Conservation (phyloP, 176 grass and related monocot species). For the Oryza nivara region DNA sequence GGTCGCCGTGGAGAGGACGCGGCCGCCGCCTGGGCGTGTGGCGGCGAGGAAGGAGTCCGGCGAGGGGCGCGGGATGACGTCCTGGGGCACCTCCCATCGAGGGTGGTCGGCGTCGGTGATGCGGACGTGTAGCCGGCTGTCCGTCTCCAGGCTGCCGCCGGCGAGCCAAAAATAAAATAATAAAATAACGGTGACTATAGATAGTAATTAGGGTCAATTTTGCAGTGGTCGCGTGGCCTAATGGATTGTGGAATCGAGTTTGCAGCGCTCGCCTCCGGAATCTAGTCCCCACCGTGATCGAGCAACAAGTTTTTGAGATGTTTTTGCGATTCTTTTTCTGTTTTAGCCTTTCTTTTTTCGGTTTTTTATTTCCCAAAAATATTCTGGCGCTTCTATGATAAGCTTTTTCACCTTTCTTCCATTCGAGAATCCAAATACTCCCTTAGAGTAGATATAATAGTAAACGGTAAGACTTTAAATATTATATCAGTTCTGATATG, state of each 20-base stretch:
- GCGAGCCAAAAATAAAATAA: not conserved
- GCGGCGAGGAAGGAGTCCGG: not conserved
- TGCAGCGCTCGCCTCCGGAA: slow-evolving; percentile 65
- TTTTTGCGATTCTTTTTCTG: no score
- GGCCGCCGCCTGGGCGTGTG: not conserved
- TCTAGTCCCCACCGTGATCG: slow-evolving; percentile 20
- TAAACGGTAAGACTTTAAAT: no score
- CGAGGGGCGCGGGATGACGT: slow-evolving; percentile 58
- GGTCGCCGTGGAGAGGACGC: slow-evolving; percentile 41
- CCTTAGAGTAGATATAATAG: no score
- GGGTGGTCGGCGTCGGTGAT: slow-evolving; percentile 70
- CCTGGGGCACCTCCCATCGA: slow-evolving; percentile 80
- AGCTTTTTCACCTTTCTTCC: no score
- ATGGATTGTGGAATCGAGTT: slow-evolving; percentile 60
- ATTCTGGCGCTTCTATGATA: not conserved
- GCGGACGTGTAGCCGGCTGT: slow-evolving; percentile 70
- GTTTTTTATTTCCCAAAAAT: not conserved
- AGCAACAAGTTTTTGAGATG: no score
- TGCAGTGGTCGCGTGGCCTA: slow-evolving; percentile 57
- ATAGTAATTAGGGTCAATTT: not conserved
- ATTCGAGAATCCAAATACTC: no score
- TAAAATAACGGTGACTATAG: not conserved
- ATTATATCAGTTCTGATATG: no score
- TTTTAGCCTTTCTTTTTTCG: not conserved
- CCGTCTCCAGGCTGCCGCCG: slow-evolving; percentile 63